Conservation (phyloP, 495 filamentous ascomycete species). For the Lepraria neglecta region DNA sequence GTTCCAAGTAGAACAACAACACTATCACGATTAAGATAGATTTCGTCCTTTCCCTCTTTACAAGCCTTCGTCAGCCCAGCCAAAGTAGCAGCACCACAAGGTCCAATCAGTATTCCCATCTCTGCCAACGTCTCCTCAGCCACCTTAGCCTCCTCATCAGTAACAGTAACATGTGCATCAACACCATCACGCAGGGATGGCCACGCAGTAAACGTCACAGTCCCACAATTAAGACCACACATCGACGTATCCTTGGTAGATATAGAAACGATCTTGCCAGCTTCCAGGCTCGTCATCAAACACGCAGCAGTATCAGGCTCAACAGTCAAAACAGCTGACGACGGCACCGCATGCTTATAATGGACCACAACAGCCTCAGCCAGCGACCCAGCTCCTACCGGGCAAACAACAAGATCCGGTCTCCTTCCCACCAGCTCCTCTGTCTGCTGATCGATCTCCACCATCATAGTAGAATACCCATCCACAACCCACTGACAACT, state of each 20-base stretch:
- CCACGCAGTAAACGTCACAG: conserved; percentile 58
- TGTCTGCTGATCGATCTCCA: conserved; percentile 54
- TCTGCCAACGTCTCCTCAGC: conserved; percentile 45
- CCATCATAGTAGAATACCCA: conserved; percentile 63
- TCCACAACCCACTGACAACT: conserved; percentile 57
- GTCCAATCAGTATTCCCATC: conserved; percentile 47
- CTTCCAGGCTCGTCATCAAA: conserved; percentile 45
- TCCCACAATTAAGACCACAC: conserved; percentile 64
- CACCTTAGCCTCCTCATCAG: conserved; percentile 48
- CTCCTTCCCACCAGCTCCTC: conserved; percentile 1
- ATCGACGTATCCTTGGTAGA: conserved; percentile 54
- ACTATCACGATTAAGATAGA: conserved; percentile 39
- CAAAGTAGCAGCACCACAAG: conserved; percentile 58
- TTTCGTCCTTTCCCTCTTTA: conserved; percentile 24
- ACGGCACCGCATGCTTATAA: conserved; percentile 40
- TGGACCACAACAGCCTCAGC: conserved; percentile 54
- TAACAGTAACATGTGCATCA: conserved; percentile 52
- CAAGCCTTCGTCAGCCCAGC: conserved; percentile 48
- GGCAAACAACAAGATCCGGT: conserved; percentile 41
- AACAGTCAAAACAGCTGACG: conserved; percentile 46
- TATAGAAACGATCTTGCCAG: conserved; percentile 40
- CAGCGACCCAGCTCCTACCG: conserved; percentile 61
- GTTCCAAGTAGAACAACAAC: conserved; percentile 51
- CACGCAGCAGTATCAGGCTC: conserved; percentile 60
- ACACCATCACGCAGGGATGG: conserved; percentile 47